Conservation (phyloP, 164 flowering plant species). For the Vitis rotundifolia region DNA sequence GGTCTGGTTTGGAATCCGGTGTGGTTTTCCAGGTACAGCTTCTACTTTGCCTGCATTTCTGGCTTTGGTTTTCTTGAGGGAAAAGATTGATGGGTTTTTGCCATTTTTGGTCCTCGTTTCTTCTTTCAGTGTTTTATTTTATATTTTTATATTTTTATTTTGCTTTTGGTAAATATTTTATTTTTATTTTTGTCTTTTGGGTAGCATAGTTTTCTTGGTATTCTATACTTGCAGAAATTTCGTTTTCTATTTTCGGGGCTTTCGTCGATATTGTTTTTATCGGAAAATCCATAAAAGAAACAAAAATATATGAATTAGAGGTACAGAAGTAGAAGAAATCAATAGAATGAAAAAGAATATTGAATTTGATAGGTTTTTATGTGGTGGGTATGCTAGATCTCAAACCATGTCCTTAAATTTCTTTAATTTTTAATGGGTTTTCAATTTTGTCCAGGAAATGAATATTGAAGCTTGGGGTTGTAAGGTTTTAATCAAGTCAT, state of each 20-base stretch:
- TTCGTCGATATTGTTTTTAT: too few relatives aligned
- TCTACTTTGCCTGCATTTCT: conserved; percentile 15
- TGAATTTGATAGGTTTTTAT: not conserved
- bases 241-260: too few relatives aligned
- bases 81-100: conserved; percentile 1
- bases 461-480: conserved; percentile 3
- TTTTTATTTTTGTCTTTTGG: not conserved
- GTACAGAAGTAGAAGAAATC: too few relatives aligned
- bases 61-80: conserved; percentile 5
- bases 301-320: too few relatives aligned
- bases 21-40: conserved; percentile 12
- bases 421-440: conserved; percentile 1
- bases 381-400: conserved; percentile 17
- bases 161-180: conserved; percentile 10
- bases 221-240: too few relatives aligned
- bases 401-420: conserved; percentile 1
- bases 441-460: conserved; percentile 19
- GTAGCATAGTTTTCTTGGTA: too few relatives aligned
- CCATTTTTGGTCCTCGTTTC: conserved; percentile 1
- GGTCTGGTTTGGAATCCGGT: conserved; percentile 8
- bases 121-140: conserved; percentile 3
- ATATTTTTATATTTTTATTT: not conserved
- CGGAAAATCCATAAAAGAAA: too few relatives aligned
- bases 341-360: not conserved
- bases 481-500: not conserved